Conservation (phyloP, 2,329 filamentous ascomycete species). For the Metarhizium rileyi region DNA sequence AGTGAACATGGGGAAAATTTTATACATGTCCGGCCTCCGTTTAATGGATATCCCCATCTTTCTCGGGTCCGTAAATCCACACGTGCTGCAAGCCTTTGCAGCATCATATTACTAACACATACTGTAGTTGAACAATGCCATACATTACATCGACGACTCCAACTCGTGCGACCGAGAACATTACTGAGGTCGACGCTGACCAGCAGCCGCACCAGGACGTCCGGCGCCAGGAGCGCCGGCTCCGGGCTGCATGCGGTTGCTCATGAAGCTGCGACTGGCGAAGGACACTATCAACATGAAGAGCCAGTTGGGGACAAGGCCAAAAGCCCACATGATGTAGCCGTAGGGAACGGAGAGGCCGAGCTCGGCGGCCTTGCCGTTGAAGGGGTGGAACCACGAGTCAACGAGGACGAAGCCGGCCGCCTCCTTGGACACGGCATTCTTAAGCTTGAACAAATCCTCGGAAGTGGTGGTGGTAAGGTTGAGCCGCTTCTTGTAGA, state of each 20-base stretch:
- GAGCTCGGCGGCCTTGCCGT: slow-evolving; percentile 55
- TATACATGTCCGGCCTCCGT: not conserved
- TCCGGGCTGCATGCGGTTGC: slow-evolving; percentile 22
- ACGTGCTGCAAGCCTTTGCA: not conserved
- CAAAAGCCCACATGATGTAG: slow-evolving; percentile 58
- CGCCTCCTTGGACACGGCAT: slow-evolving; percentile 41
- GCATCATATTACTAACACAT: not conserved
- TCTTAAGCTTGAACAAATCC: slow-evolving; percentile 50
- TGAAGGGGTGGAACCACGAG: slow-evolving; percentile 67
- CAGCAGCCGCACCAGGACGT: slow-evolving; percentile 3
- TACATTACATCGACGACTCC: not conserved
- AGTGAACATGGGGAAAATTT: not conserved
- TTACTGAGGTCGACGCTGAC: slow-evolving; percentile 4
- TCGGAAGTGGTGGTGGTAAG: slow-evolving; percentile 56
- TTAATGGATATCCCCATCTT: not conserved
- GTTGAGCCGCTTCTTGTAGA: slow-evolving; percentile 59
- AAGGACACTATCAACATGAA: slow-evolving; percentile 71
- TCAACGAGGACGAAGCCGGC: slow-evolving; percentile 42
- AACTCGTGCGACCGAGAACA: not conserved
- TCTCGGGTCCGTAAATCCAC: not conserved
- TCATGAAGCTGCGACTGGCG: slow-evolving; percentile 64
- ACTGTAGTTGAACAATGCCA: not conserved
- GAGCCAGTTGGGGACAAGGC: slow-evolving; percentile 61
- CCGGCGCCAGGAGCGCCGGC: slow-evolving; percentile 8
- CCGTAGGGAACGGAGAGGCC: slow-evolving; percentile 54